These are phyloP conservation scores for Aspergillus tubingensis DNA, from an alignment of 2,329 filamentous ascomycete species.

Conservation along the genomic window DNA sequence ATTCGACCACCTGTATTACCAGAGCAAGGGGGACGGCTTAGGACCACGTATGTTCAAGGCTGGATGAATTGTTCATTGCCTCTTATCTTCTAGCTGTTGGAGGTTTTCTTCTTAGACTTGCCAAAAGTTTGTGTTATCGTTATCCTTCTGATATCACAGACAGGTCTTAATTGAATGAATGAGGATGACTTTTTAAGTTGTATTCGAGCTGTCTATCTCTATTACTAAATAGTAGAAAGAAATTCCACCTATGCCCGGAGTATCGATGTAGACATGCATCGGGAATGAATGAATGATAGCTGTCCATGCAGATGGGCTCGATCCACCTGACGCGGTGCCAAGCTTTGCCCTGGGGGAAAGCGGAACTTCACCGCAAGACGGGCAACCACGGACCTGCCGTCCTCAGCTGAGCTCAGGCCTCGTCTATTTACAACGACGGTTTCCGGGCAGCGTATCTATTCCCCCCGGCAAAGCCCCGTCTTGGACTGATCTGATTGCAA, in stretches of 20 bases:
- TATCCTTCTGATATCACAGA: slow-evolving; percentile 12
- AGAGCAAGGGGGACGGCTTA: not conserved
- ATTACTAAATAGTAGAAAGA: too few relatives aligned
- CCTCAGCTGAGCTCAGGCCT: slow-evolving; percentile 8
- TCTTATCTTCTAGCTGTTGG: not conserved
- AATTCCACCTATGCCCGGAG: too few relatives aligned
- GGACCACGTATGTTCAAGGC: not conserved
- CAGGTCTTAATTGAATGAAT: slow-evolving; percentile 1
- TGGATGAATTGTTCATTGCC: slow-evolving; percentile 4
- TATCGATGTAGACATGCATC: not conserved
- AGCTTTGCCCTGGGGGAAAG: slow-evolving; percentile 6
- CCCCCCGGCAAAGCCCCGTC: not conserved
- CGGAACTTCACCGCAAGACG: slow-evolving; percentile 10
- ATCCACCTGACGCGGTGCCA: slow-evolving; percentile 6
- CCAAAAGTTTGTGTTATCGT: slow-evolving; percentile 11
- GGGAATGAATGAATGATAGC: not conserved
- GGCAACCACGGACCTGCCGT: not conserved
- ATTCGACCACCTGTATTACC: not conserved
- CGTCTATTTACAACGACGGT: slow-evolving; percentile 5
- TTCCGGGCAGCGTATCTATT: not conserved
- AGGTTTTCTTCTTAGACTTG: not conserved
- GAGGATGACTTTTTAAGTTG: not conserved
- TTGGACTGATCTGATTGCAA: not conserved
- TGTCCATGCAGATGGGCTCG: not conserved
- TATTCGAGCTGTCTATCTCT: not conserved